These are phyloP conservation scores for Tanacetum coccineum DNA, from an alignment of 129 eudicot species.

Conservation along the genomic window DNA sequence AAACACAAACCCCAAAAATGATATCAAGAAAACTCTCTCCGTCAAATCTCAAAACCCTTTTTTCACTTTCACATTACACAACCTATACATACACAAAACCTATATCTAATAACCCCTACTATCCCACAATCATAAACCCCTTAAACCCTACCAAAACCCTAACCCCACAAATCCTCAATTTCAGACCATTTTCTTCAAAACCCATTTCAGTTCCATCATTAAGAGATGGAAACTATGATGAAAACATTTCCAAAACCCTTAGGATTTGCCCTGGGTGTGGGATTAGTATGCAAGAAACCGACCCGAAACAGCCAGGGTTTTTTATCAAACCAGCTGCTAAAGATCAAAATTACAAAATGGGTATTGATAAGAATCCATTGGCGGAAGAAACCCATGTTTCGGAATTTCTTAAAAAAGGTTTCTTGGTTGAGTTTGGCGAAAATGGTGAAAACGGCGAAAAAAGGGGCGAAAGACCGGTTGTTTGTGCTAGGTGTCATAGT, in stretches of 20 bases:
- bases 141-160: constrained; percentile 65
- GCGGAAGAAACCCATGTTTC: constrained; percentile 69
- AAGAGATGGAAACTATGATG: constrained; percentile 91
- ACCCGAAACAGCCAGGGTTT: constrained; percentile 67
- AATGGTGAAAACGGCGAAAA: constrained; percentile 11
- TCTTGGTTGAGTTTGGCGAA: constrained; percentile 33
- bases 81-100: constrained; percentile 40
- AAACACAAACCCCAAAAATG: constrained; percentile 26
- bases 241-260: constrained; percentile 31
- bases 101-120: constrained; percentile 34
- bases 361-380: constrained; percentile 41
- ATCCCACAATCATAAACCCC: constrained; percentile 15
- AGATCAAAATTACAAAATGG: constrained; percentile 43
- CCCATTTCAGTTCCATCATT: constrained; percentile 20
- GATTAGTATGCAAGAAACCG: constrained; percentile 71
- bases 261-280: constrained; percentile 92
- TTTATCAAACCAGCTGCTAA: constrained; percentile 48
- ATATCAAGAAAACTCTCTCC: constrained; percentile 39
- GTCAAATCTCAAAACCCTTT: constrained; percentile 46
- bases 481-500: constrained; percentile 81
- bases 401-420: constrained; percentile 59
- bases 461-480: constrained; percentile 44
- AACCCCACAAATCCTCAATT: constrained; percentile 13
- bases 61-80: constrained; percentile 36
- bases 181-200: constrained; percentile 48